A percentile compares a stretch with the other conserved stretches of the same genome.
phyloP scores from a whole-genome alignment of 176 grass and related monocot species.

The Pontederia paniculata region DNA sequence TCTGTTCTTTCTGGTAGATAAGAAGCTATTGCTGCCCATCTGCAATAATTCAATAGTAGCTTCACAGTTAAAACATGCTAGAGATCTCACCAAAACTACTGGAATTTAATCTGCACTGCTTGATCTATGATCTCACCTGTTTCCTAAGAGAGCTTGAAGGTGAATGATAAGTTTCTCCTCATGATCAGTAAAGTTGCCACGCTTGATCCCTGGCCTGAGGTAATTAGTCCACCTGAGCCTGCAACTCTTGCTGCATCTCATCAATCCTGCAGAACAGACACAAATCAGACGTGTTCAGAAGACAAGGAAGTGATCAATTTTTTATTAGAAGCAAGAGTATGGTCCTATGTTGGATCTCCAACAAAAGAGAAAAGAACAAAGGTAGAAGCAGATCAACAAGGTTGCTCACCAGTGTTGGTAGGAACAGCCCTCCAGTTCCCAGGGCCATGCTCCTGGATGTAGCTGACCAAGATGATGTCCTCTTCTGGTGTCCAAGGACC shows the following conservation, averaged over 20 bases:
- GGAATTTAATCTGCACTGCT: background rate
- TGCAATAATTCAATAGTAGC: background rate
- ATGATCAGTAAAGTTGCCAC: background rate
- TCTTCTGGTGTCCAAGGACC: slow-evolving; percentile 12
- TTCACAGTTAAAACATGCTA: background rate
- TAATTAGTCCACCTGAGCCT: slow-evolving; percentile 13
- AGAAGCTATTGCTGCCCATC: slow-evolving; percentile 9
- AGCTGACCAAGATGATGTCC: slow-evolving; percentile 5
- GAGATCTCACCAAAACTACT: background rate
- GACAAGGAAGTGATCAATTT: background rate
- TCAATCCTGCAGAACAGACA: background rate
- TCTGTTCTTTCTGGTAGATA: slow-evolving; percentile 4
- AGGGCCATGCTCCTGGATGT: slow-evolving; percentile 5
- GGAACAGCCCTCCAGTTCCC: slow-evolving; percentile 12
- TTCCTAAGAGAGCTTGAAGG: slow-evolving; percentile 5
- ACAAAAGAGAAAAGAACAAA: background rate
- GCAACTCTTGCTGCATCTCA: slow-evolving; percentile 15
- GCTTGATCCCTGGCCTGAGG: slow-evolving; percentile 10
- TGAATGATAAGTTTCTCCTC: slow-evolving; percentile 14
- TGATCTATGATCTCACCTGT: background rate
- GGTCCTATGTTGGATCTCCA: background rate
- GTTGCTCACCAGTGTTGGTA: background rate
- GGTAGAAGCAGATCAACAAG: background rate
- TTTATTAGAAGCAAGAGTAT: background rate
- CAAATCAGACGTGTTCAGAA: background rate